A percentile compares a stretch with the other conserved stretches of the same genome.
These are phyloP conservation scores for Wickerhamiella azymoides DNA, from an alignment of 805 yeast species.

Conservation along the genomic window DNA sequence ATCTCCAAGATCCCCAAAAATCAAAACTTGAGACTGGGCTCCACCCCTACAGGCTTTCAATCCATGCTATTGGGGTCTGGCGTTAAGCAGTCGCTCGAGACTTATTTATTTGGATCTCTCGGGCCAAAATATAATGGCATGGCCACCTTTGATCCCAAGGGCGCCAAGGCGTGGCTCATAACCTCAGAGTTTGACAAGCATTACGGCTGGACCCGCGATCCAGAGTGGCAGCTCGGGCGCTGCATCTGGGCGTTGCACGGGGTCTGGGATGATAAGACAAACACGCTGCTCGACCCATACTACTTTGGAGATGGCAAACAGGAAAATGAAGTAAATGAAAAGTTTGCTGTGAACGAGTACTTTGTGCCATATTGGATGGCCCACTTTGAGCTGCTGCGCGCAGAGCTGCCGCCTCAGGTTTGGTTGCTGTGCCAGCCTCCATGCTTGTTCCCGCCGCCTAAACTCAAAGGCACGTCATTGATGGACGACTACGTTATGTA, in stretches of 20 bases:
- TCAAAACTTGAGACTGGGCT: conserved; percentile 58
- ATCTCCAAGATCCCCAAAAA: conserved; percentile 35
- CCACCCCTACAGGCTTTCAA: conserved; percentile 69
- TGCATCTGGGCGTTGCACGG: conserved; percentile 72
- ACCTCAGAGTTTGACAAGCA: conserved; percentile 34
- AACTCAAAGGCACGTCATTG: conserved; percentile 36
- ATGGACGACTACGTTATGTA: conserved; percentile 51
- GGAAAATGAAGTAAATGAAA: conserved; percentile 30
- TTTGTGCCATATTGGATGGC: conserved; percentile 45
- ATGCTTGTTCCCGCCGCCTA: conserved; percentile 65
- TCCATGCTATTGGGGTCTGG: conserved; percentile 67
- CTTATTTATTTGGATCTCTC: conserved; percentile 50
- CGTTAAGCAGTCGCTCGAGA: conserved; percentile 47
- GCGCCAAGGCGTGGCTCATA: conserved; percentile 54
- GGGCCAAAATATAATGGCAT: conserved; percentile 61
- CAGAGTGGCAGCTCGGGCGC: conserved; percentile 52
- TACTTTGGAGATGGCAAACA: conserved; percentile 30
- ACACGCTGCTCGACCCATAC: conserved; percentile 31
- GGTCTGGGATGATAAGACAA: conserved; percentile 40
- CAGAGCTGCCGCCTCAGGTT: conserved; percentile 27
- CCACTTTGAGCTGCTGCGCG: conserved; percentile 38
- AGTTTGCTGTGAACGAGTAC: conserved; percentile 45
- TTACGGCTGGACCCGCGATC: conserved; percentile 55
- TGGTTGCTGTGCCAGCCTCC: conserved; percentile 69
- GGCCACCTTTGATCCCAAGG: conserved; percentile 47